Evolutionary conservation across 257 asterid species (phyloP).

Genomic region (Agastache rugosa): DNA sequence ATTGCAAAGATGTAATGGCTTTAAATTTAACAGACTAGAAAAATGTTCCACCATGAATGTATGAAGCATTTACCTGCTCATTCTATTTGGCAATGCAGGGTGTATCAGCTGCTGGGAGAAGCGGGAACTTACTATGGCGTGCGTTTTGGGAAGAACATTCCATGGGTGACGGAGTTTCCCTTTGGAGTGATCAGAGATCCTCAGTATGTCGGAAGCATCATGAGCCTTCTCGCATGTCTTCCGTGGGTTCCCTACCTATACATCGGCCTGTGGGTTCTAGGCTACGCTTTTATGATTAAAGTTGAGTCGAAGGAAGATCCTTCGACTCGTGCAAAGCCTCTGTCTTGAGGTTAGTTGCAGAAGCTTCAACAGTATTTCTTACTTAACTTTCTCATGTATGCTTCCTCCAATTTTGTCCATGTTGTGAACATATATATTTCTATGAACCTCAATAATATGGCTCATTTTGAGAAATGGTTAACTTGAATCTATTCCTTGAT

Average conservation of each 20-base stretch:
- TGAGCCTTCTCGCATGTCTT: conserved; percentile 82
- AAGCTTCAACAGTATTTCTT: background rate
- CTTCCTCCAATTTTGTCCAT: conserved; percentile 7
- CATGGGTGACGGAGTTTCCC: conserved; percentile 87
- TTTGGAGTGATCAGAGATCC: conserved; percentile 91
- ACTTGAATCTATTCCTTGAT: background rate
- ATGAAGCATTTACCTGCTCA: conserved; percentile 9
- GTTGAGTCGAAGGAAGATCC: conserved; percentile 84
- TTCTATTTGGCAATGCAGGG: conserved; percentile 55
- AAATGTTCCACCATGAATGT: background rate
- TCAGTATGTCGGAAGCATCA: conserved; percentile 84
- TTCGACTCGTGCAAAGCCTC: conserved; percentile 74
- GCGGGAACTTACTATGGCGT: conserved; percentile 92
- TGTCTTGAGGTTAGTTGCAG: conserved; percentile 41
- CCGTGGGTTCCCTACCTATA: conserved; percentile 71
- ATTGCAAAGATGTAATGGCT: background rate
- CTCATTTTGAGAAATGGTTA: background rate
- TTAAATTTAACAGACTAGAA: background rate
- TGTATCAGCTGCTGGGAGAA: conserved; percentile 90
- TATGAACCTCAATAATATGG: background rate
- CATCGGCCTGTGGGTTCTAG: conserved; percentile 68
- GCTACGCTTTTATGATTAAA: conserved; percentile 70
- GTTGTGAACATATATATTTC: conserved; percentile 7
- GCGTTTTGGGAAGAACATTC: conserved; percentile 82
- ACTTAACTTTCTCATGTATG: background rate